phyloP scores from a whole-genome alignment of 129 eudicot species.

The Daucus carota region DNA sequence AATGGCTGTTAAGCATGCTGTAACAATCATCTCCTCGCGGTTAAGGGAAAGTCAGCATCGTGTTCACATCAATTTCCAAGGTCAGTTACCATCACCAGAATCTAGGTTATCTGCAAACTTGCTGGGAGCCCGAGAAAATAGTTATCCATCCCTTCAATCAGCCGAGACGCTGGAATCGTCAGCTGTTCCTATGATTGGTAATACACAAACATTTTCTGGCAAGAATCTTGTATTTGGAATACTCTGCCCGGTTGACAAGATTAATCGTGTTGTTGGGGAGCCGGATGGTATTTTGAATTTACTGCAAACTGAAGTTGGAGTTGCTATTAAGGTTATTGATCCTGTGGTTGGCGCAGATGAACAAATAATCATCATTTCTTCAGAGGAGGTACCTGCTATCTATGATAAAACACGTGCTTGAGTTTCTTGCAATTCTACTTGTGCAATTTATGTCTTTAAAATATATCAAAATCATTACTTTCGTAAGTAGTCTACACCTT shows the following conservation, averaged over 20 bases:
- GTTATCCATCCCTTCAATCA: slow-evolving; percentile 48
- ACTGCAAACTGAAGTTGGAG: slow-evolving; percentile 92
- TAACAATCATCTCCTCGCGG: slow-evolving; percentile 72
- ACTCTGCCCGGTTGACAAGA: slow-evolving; percentile 81
- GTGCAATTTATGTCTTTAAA: background rate
- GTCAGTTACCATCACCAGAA: slow-evolving; percentile 64
- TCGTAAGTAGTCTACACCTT: slow-evolving; percentile 7
- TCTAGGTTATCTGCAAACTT: slow-evolving; percentile 28
- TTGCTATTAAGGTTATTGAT: slow-evolving; percentile 68
- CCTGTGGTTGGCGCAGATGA: slow-evolving; percentile 65
- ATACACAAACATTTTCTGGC: slow-evolving; percentile 34
- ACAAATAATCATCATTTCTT: slow-evolving; percentile 60
- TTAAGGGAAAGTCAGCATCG: slow-evolving; percentile 96
- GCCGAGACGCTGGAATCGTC: slow-evolving; percentile 42
- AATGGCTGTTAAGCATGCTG: slow-evolving; percentile 76
- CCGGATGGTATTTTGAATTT: slow-evolving; percentile 80
- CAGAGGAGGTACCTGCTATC: slow-evolving; percentile 70
- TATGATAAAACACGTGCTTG: background rate
- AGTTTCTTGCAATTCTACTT: background rate
- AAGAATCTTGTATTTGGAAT: slow-evolving; percentile 84
- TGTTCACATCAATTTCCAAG: slow-evolving; percentile 58
- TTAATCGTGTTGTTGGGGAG: slow-evolving; percentile 73
- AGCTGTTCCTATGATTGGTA: slow-evolving; percentile 39
- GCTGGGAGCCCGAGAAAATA: slow-evolving; percentile 40
- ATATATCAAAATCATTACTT: background rate